These are phyloP conservation scores for Lactarius evosmus DNA, from an alignment of 768 basidiomycete species.

Conservation along the genomic window DNA sequence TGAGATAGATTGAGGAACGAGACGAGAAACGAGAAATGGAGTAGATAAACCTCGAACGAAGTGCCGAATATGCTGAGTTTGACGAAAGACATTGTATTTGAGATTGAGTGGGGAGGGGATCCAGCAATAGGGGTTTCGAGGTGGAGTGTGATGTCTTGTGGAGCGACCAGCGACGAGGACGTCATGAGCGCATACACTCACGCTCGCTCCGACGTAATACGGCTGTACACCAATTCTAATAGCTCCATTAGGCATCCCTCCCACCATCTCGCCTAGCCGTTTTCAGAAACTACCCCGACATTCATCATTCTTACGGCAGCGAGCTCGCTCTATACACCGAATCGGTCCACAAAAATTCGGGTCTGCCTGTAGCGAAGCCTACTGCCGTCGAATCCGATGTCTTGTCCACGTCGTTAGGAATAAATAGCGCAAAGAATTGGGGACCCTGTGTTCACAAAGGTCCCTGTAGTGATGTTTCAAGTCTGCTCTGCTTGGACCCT, in stretches of 20 bases:
- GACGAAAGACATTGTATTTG: constrained; percentile 76
- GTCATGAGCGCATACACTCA: constrained; percentile 11
- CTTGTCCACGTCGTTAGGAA: too few species aligned
- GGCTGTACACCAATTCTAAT: neutral
- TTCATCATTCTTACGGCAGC: too few species aligned
- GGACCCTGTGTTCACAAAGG: too few species aligned
- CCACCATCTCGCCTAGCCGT: too few species aligned
- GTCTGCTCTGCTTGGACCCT: too few species aligned
- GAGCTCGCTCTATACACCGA: too few species aligned
- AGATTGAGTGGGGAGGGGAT: constrained; percentile 5
- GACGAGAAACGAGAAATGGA: constrained; percentile 6
- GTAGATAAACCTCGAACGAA: constrained; percentile 76
- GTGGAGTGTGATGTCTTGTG: constrained; percentile 5
- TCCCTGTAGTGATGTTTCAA: too few species aligned
- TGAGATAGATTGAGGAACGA: constrained; percentile 35
- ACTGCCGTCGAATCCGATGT: too few species aligned
- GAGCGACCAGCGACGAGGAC: constrained; percentile 3
- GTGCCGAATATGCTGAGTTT: constrained; percentile 99
- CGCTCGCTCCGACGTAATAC: constrained; percentile 10
- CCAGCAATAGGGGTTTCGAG: constrained; percentile 12
- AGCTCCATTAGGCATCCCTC: neutral
- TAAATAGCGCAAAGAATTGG: too few species aligned
- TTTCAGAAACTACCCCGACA: too few species aligned
- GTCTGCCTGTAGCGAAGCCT: too few species aligned
- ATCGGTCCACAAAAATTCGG: too few species aligned